Evolutionary conservation across 352 stramenopile genomes (phyloP), one percentile per base, ranked within the genome.

Genomic region (Elongisporangium prolatum): DNA sequence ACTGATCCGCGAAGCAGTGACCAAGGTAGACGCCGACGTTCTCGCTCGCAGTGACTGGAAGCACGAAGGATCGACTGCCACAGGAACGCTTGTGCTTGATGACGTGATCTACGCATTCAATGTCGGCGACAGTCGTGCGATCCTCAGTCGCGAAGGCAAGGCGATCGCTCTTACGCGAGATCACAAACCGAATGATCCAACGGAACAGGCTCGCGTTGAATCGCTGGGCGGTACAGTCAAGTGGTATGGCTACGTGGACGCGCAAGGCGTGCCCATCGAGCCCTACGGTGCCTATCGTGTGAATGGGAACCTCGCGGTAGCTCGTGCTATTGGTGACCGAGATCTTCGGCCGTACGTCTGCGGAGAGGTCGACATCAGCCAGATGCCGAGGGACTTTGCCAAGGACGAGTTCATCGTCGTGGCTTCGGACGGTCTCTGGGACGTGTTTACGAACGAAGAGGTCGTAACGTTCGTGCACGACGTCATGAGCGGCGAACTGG

Each of bases 41-140:
- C 64, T 88, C 52, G 61, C 68, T 9, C 80, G 84, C 47, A 63
- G 72, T n/a, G 81, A 93, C 53, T 95, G 85, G 85, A 84, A 80
- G 54, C 86, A 77, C 16, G 79, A 92, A 54, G 87, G 87, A 24
- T 91, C 87, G 14, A 96, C 87, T 0, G 86, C 77, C 0, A 75
- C 83, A 0, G 84, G 81, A 4, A 77, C 93, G 53, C 65, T 93
- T 16, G 54, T 96, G 16, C 85, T 82, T 49, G 80, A 91, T 44
- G 84, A 94, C 53, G 67, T 80, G 9, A 82, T 96, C 50, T 84
- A 89, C 57, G 85, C 80, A 28, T 59, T 93, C 21, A 98, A 99
- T 65, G 84, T 98, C n/a, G 96, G 96, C 21, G 96, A 99, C 61
- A 98, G 84, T 64, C 89, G 96, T 24, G 95, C 95, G 4, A 87